Conservation (phyloP, 495 filamentous ascomycete genomes). For the Elasticomyces elasticus region DNA sequence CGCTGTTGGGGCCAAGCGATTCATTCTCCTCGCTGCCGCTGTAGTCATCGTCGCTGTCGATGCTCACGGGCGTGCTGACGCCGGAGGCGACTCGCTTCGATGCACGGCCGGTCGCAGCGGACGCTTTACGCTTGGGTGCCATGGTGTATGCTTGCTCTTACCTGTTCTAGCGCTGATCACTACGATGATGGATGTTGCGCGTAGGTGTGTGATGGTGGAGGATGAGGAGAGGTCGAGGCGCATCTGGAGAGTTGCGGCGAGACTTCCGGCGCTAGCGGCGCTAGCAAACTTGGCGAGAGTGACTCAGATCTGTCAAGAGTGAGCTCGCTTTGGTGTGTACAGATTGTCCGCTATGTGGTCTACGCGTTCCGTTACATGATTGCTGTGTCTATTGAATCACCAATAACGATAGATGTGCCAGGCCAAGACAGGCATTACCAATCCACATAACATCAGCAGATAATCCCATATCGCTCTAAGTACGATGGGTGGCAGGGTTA, state of each 20-base stretch:
- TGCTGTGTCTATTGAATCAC: no score
- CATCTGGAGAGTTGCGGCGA: not conserved
- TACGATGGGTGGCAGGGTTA: no score
- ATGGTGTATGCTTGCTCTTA: not conserved
- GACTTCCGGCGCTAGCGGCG: not conserved
- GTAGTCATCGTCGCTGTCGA: slow-evolving; percentile 20
- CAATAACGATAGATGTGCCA: no score
- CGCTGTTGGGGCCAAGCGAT: slow-evolving; percentile 9
- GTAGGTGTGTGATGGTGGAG: not conserved
- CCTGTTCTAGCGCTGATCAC: not conserved
- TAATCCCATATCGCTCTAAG: no score
- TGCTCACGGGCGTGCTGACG: slow-evolving; percentile 23
- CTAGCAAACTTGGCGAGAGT: no score
- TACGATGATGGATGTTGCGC: not conserved
- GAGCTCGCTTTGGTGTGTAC: no score
- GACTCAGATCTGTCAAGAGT: no score
- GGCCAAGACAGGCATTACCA: no score
- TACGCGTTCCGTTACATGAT: no score
- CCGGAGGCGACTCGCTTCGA: slow-evolving; percentile 24
- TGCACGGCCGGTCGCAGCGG: slow-evolving; percentile 13
- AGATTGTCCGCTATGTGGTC: no score
- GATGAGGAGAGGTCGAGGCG: not conserved
- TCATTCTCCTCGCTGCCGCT: slow-evolving; percentile 14
- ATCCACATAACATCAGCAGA: no score
- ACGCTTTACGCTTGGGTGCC: slow-evolving; percentile 26